Base-by-base conservation (phyloP, 805 yeast species). In the Saturnispora ahearnii region DNA sequence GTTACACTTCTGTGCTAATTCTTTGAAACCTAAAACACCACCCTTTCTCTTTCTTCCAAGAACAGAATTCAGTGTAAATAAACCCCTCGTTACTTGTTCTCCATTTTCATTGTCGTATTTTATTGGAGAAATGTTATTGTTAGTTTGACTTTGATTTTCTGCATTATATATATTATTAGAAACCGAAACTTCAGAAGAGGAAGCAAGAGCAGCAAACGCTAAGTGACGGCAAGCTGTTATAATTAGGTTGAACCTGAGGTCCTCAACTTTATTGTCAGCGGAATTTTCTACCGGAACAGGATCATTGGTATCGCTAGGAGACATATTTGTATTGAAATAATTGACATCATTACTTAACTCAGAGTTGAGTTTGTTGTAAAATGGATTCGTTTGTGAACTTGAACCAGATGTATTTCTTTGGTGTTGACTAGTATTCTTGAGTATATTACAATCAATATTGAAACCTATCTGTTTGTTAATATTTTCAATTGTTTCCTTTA, bases 201-300 rank as follows among this genome's bases (percentile, higher is more conserved):
- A 62, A 1, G 68, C 60, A 12, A 59, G 43, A 2, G 93, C 95
- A 31, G 93, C 93, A 40, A 82, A 70, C 1, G 91, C 89, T 59
- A 86, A 81, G 63, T 85, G 90, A 49, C 91, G 79, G 60, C 95
- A 87, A 1, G 95, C 93, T 58, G 81, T 76, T 60, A 81, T 85
- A 22, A 83, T 87, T 43, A 83, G 72, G 52, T 81, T 73, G 57
- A 78, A 73, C 60, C 38, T 26, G 8, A 41, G 26, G 13, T 34
- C 33, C 4, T 48, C 45, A 15, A 18, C 24, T 28, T 42, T 41
- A 12, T 34, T n/a, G 4, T 36, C 40, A 22, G 10, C 10, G 40
- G 22, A 10, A 5, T 13, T 41, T 8, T 34, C 41, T 11, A 18
- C 9, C 30, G 8, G 5, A 33, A 12, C 2, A 13, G 12, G 3